These are phyloP conservation scores for Penicillium cosmopolitanum DNA, from an alignment of 495 filamentous ascomycete species.

Conservation along the genomic window DNA sequence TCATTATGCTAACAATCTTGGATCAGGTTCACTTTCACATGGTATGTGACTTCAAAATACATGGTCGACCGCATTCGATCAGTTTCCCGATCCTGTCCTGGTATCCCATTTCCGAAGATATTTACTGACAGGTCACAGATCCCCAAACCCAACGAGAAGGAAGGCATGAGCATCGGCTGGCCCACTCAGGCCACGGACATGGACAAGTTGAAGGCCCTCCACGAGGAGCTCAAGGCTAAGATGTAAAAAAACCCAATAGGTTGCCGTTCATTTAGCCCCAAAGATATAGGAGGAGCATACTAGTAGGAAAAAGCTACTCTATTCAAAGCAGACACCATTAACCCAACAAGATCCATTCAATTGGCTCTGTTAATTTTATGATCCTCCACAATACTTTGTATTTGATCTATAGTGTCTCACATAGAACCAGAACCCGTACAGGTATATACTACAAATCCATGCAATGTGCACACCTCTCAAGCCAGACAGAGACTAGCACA, in stretches of 20 bases:
- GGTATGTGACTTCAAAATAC: constrained; percentile 50
- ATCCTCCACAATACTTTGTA: not conserved
- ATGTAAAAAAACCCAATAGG: constrained; percentile 58
- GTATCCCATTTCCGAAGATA: not conserved
- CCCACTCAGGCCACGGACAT: constrained; percentile 76
- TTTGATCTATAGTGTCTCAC: not conserved
- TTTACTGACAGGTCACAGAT: constrained; percentile 60
- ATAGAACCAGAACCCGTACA: constrained; percentile 7
- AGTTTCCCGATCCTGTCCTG: not conserved
- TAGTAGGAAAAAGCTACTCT: not conserved
- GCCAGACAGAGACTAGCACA: constrained; percentile 2
- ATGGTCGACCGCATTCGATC: not conserved
- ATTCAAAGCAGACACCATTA: constrained; percentile 2
- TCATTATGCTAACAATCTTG: constrained; percentile 1
- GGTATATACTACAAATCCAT: constrained; percentile 16
- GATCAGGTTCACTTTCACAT: constrained; percentile 88
- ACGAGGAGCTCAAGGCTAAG: constrained; percentile 84
- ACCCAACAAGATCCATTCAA: constrained; percentile 1
- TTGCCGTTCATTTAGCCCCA: not conserved
- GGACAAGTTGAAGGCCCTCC: constrained; percentile 78
- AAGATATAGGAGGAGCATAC: not conserved
- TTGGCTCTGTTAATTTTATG: not conserved
- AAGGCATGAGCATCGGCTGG: constrained; percentile 84
- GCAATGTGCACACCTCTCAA: constrained; percentile 6
- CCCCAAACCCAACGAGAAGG: constrained; percentile 85